Evolutionary conservation across 2,329 filamentous ascomycete genomes (phyloP).

Genomic region (Penicillium sp.): DNA sequence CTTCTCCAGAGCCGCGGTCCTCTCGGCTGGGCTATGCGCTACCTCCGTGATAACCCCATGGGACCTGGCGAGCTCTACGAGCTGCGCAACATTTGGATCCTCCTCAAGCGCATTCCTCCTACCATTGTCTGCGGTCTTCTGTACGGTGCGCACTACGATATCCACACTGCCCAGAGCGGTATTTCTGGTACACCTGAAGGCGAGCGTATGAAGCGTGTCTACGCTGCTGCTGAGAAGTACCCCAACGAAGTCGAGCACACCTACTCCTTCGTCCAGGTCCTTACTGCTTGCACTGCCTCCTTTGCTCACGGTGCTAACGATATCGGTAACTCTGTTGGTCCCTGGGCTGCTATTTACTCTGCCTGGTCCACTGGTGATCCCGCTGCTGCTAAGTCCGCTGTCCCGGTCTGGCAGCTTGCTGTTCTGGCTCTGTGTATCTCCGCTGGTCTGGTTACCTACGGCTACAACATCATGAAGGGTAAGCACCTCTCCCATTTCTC

Average conservation of each 20-base stretch:
- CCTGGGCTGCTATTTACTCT: conserved; percentile 70
- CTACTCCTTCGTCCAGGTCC: conserved; percentile 56
- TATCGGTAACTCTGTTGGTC: conserved; percentile 69
- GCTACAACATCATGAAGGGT: conserved; percentile 84
- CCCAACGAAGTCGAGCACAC: conserved; percentile 68
- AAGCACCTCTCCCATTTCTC: conserved; percentile 26
- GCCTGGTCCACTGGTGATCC: conserved; percentile 66
- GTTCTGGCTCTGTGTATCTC: conserved; percentile 66
- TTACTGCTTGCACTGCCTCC: conserved; percentile 54
- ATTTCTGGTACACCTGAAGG: conserved; percentile 72
- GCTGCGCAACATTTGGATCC: conserved; percentile 65
- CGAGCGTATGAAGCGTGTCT: conserved; percentile 68
- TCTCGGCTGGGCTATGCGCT: conserved; percentile 82
- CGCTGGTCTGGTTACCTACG: conserved; percentile 70
- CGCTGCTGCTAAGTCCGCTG: conserved; percentile 61
- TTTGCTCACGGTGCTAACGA: conserved; percentile 73
- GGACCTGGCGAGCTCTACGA: conserved; percentile 74
- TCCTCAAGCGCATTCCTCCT: conserved; percentile 68
- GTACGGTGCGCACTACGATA: conserved; percentile 80
- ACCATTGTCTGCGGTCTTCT: conserved; percentile 62
- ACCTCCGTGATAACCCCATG: conserved; percentile 71
- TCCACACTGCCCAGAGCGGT: conserved; percentile 73
- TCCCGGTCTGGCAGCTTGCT: conserved; percentile 75
- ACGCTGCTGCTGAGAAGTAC: conserved; percentile 64
- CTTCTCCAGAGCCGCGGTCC: conserved; percentile 65